Conservation (phyloP, 805 yeast genomes). For the Teunomyces aglyptinius region DNA sequence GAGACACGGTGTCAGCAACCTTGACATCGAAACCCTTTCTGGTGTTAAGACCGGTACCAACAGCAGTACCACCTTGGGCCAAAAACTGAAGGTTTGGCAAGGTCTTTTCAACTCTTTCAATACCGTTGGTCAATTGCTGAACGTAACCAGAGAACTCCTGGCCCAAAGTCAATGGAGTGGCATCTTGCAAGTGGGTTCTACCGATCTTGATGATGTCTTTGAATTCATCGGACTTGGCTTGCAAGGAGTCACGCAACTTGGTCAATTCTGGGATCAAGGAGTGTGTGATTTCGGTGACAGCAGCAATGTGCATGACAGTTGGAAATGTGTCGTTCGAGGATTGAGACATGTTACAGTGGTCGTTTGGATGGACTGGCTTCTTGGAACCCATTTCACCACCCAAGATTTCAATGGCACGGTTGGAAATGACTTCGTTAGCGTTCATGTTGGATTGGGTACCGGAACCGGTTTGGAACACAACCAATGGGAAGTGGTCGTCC, state of each 20-base stretch:
- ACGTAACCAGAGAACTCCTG: slow-evolving; percentile 98
- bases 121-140: slow-evolving; percentile 88
- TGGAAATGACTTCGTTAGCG: slow-evolving; percentile 97
- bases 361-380: slow-evolving; percentile 95
- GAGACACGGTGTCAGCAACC: slow-evolving; percentile 82
- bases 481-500: slow-evolving; percentile 93
- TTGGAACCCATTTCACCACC: slow-evolving; percentile 94
- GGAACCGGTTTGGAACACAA: slow-evolving; percentile 98
- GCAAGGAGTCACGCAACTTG: slow-evolving; percentile 73
- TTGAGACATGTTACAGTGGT: slow-evolving; percentile 97
- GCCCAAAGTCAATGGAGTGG: slow-evolving; percentile 96
- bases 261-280: slow-evolving; percentile 78
- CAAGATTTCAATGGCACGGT: slow-evolving; percentile 93
- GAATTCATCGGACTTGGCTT: slow-evolving; percentile 79
- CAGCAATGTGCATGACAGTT: slow-evolving; percentile 99
- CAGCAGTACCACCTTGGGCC: slow-evolving; percentile 99
- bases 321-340: slow-evolving; percentile 99
- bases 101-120: slow-evolving; percentile 74
- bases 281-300: slow-evolving; percentile 81
- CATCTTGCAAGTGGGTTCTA: slow-evolving; percentile 98
- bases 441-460: slow-evolving; percentile 99
- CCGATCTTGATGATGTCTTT: slow-evolving; percentile 92
- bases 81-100: slow-evolving; percentile 75
- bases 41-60: slow-evolving; percentile 98
- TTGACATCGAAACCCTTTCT: slow-evolving; percentile 82